These are phyloP conservation scores for Colletotrichum destructivum DNA, from an alignment of 2,329 filamentous ascomycete species.

Conservation along the genomic window DNA sequence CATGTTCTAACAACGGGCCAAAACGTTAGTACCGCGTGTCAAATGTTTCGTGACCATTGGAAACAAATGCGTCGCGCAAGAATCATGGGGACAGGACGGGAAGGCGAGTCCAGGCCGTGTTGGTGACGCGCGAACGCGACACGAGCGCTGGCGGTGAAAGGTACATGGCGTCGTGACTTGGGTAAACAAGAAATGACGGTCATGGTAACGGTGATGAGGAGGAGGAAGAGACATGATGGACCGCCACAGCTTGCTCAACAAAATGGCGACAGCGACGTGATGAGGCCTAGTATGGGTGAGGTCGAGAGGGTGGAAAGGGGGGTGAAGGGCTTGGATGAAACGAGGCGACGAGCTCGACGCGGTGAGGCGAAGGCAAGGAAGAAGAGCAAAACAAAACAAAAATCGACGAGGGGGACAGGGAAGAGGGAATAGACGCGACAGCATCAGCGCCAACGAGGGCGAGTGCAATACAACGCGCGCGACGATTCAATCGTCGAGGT, in stretches of 20 bases:
- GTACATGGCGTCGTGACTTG: conserved; percentile 33
- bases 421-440: conserved; percentile 14
- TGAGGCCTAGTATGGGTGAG: background rate
- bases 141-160: conserved; percentile 14
- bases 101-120: conserved; percentile 7
- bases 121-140: conserved; percentile 37
- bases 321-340: background rate
- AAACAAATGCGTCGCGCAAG: conserved; percentile 37
- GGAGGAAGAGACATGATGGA: too few relatives aligned
- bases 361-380: conserved; percentile 1
- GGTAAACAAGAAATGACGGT: background rate
- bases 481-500: conserved; percentile 22
- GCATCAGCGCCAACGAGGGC: conserved; percentile 19
- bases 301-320: background rate
- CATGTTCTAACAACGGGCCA: conserved; percentile 62
- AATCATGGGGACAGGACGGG: conserved; percentile 34
- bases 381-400: background rate
- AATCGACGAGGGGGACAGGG: background rate
- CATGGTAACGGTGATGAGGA: background rate
- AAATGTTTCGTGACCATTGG: conserved; percentile 33
- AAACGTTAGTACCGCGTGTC: conserved; percentile 40
- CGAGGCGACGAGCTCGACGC: conserved; percentile 1
- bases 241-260: background rate
- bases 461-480: conserved; percentile 3
- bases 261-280: background rate